Conservation (phyloP, 768 basidiomycete species). For the Lactarius sanguifluus region DNA sequence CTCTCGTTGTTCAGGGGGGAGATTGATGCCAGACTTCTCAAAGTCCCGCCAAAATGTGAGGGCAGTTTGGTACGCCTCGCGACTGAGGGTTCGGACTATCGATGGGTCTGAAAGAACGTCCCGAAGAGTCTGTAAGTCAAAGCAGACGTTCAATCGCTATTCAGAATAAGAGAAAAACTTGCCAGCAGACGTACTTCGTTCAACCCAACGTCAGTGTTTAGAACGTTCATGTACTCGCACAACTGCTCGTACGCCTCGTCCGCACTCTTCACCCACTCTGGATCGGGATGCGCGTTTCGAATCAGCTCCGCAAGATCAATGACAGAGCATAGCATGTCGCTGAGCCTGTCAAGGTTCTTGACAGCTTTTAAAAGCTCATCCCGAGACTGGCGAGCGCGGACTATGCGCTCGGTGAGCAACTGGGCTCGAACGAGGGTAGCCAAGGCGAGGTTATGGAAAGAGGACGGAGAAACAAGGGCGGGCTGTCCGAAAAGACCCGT, state of each 20-base stretch:
- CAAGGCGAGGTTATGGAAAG: slow-evolving; percentile 70
- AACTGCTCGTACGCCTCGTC: slow-evolving; percentile 87
- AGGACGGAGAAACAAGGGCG: slow-evolving; percentile 63
- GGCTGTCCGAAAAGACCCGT: slow-evolving; percentile 88
- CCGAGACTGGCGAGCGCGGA: slow-evolving; percentile 67
- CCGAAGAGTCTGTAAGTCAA: slow-evolving; percentile 58
- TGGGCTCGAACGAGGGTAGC: slow-evolving; percentile 80
- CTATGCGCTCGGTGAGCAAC: slow-evolving; percentile 80
- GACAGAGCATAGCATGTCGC: slow-evolving; percentile 93
- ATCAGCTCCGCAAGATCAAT: slow-evolving; percentile 96
- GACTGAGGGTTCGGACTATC: slow-evolving; percentile 62
- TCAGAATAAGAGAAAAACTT: slow-evolving; percentile 20
- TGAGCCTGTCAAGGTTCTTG: slow-evolving; percentile 94
- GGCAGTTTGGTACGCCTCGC: slow-evolving; percentile 83
- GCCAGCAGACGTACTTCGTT: slow-evolving; percentile 65
- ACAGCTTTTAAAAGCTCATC: slow-evolving; percentile 81
- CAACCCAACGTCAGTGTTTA: slow-evolving; percentile 91
- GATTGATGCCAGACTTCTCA: slow-evolving; percentile 92
- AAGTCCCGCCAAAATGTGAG: slow-evolving; percentile 96
- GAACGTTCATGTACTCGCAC: slow-evolving; percentile 96
- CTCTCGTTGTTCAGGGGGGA: slow-evolving; percentile 72
- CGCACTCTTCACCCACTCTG: slow-evolving; percentile 76
- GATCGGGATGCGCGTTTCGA: slow-evolving; percentile 90
- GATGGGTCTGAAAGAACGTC: slow-evolving; percentile 65
- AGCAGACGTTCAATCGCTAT: background rate